Conservation (phyloP, 2,329 filamentous ascomycete genomes). For the Fusarium xylarioides region DNA sequence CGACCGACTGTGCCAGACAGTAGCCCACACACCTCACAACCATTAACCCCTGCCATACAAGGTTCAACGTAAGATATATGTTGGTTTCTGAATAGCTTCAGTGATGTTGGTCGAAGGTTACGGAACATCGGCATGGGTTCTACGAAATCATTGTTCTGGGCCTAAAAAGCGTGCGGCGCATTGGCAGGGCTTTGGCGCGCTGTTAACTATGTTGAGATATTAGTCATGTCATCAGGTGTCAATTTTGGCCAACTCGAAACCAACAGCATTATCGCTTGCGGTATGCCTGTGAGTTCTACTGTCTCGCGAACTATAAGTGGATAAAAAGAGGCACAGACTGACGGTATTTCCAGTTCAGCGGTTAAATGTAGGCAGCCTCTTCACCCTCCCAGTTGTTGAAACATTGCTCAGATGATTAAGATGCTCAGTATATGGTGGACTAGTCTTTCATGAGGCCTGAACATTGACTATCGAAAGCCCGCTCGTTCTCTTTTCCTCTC, state of each 20-base stretch:
- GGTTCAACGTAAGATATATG: neutral
- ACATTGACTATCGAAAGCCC: accelerated
- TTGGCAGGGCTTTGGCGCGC: neutral
- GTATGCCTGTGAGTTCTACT: neutral
- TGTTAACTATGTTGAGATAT: neutral
- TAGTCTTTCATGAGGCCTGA: accelerated
- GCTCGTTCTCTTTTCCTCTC: accelerated
- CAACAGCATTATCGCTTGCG: neutral
- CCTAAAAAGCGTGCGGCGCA: accelerated
- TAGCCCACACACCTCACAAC: neutral
- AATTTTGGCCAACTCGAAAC: neutral
- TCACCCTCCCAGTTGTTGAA: too few species aligned
- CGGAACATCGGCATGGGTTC: neutral
- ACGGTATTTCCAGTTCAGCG: neutral
- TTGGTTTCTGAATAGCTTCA: neutral
- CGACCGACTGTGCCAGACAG: neutral
- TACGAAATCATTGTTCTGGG: neutral
- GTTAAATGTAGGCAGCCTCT: neutral
- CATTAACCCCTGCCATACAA: too few species aligned
- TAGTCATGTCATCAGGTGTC: neutral
- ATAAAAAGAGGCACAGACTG: neutral
- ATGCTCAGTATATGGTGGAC: accelerated
- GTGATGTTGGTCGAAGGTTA: neutral
- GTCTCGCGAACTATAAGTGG: neutral
- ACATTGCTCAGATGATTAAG: neutral